phyloP scores from a whole-genome alignment of 148 eudicot genomes.

The Oxyria digyna region DNA sequence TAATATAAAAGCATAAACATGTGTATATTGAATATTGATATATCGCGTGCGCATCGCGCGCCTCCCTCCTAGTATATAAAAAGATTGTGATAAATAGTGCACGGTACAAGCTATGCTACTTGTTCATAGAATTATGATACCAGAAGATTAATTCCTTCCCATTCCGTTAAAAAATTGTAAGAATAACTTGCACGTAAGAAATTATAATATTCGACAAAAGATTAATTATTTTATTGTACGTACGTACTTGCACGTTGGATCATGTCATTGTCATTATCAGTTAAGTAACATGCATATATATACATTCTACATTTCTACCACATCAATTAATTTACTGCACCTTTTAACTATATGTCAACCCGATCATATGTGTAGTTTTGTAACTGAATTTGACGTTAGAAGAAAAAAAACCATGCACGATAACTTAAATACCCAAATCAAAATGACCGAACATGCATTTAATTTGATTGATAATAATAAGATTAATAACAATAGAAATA shows the following conservation, averaged over 20 bases:
- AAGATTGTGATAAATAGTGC: no score
- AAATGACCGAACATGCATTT: neutral
- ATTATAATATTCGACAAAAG: neutral
- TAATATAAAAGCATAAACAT: no score
- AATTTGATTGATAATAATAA: no score
- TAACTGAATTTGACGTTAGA: neutral
- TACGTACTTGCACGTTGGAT: neutral
- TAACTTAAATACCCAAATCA: neutral
- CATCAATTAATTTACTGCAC: neutral
- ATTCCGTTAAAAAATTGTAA: neutral
- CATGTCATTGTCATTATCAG: neutral
- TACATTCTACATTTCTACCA: neutral
- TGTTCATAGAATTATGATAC: neutral
- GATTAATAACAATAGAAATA: no score
- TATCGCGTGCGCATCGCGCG: no score
- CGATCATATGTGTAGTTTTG: neutral
- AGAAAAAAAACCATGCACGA: neutral
- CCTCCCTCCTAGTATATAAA: no score
- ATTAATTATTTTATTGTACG: neutral
- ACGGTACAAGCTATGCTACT: neutral
- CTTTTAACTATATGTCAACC: neutral
- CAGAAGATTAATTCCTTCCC: no score
- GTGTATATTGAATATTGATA: no score
- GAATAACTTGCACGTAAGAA: neutral
- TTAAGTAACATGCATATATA: neutral